phyloP scores from a whole-genome alignment of 2,329 filamentous ascomycete species.

The Colletotrichum spinosum region DNA sequence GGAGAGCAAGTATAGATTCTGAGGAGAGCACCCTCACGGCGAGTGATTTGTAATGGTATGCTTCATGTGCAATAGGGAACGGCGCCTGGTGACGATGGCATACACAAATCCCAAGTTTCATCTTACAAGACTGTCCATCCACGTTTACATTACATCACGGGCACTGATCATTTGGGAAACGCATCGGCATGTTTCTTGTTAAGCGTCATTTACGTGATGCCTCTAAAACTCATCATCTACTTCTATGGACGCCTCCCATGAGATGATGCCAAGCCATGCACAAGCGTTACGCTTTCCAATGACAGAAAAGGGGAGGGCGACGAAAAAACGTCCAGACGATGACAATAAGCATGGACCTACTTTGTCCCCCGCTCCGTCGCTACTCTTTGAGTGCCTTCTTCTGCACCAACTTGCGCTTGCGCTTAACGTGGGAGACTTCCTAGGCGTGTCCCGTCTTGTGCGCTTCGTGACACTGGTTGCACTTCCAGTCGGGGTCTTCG shows the following conservation, averaged over 20 bases:
- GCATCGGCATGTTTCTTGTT: background rate
- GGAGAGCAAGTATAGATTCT: constrained; percentile 64
- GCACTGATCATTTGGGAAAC: no score
- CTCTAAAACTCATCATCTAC: constrained; percentile 3
- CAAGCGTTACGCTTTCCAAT: constrained; percentile 25
- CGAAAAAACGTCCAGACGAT: no score
- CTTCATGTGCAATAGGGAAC: constrained; percentile 24
- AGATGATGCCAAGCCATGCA: constrained; percentile 26
- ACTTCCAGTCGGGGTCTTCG: constrained; percentile 49
- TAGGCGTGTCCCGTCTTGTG: constrained; percentile 12
- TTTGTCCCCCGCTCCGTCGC: background rate
- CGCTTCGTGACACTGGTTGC: constrained; percentile 27
- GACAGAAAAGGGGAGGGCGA: no score
- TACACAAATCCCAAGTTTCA: background rate
- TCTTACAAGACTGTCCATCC: background rate
- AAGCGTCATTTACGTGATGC: constrained; percentile 10
- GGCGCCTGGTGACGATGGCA: constrained; percentile 24
- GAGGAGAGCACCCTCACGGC: constrained; percentile 26
- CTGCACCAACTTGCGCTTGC: background rate
- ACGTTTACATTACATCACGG: no score
- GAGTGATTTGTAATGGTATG: constrained; percentile 28
- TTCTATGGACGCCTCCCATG: constrained; percentile 15
- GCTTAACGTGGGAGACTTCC: background rate
- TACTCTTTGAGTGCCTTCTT: background rate
- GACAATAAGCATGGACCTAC: no score